Evolutionary conservation across 1,139 yeast species (phyloP), one percentile per base, ranked within the genome.

Genomic region (Yamadazyma sp.): DNA sequence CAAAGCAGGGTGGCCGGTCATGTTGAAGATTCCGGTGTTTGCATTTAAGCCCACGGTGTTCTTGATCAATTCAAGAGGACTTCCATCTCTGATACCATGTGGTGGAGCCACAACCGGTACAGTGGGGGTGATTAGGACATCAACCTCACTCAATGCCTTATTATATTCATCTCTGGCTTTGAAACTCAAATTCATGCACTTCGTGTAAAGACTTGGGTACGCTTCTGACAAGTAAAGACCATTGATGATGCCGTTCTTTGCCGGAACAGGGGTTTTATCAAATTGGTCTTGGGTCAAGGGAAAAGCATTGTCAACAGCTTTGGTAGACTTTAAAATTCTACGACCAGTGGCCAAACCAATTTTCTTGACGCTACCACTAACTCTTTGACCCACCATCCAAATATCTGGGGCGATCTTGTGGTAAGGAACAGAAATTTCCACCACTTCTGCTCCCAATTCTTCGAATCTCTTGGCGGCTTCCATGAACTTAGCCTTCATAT

Each of bases 1-100:
- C 40, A 64, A 37, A 2, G 66, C 66, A 18, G 69, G 69, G 38
- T 63, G 66, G 1, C 69, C 69, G 22, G 65, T 61, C 43, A 57
- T 56, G 44, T 64, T 58, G 48, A 64, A 64, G 26, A 61, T 59
- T 18, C 62, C 61, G 4, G 69, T 62, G 45, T 64, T 64, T 12
- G 62, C 58, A 45, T 61, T 62, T 34, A 64, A 46, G 9, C 70
- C 70, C 20, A 62, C 50, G 14, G 64, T 62, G 32, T 59, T 59
- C 17, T 45, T 47, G 25, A 48, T 46, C 35, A 48, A 37, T 17
- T 48, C 51, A 10, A 48, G 33, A 7, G 52, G 52, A 16, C 42
- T 41, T 4, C 50, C 46, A 25, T 42, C 48, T 28, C 46, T 39
- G 10, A 41, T 37, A 4, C 40, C 51, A 31, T 47, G 49, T 2